Evolutionary conservation across 1,284 basidiomycete genomes (phyloP).

Genomic region (Boletus smithii): DNA sequence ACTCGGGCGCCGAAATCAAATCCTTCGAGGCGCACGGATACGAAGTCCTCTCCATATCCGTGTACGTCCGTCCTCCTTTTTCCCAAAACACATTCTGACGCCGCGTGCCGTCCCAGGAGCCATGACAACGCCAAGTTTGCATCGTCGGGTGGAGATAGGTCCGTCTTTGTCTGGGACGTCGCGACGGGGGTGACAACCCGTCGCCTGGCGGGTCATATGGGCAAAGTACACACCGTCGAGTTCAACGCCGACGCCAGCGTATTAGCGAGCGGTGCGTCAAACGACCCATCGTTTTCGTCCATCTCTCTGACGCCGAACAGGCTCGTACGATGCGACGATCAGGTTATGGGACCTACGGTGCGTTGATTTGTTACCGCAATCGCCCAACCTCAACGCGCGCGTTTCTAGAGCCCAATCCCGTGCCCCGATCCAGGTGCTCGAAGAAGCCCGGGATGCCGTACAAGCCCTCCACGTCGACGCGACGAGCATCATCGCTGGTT

Average conservation of each 20-base stretch:
- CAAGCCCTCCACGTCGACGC: slow-evolving; percentile 70
- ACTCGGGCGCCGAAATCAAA: slow-evolving; percentile 83
- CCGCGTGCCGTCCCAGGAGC: slow-evolving; percentile 48
- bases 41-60: slow-evolving; percentile 86
- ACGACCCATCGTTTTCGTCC: neutral
- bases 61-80: slow-evolving; percentile 58
- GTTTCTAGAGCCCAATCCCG: slow-evolving; percentile 68
- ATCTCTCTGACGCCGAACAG: slow-evolving; percentile 36
- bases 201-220: slow-evolving; percentile 83
- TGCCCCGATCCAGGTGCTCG: slow-evolving; percentile 84
- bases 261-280: slow-evolving; percentile 70
- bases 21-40: slow-evolving; percentile 88
- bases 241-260: slow-evolving; percentile 87
- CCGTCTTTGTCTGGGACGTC: slow-evolving; percentile 95
- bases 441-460: slow-evolving; percentile 88
- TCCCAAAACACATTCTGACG: too few relatives aligned
- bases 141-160: slow-evolving; percentile 90
- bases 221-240: slow-evolving; percentile 86
- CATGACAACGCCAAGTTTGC: slow-evolving; percentile 94
- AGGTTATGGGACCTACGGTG: slow-evolving; percentile 87
- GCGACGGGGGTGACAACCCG: slow-evolving; percentile 79
- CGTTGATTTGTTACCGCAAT: neutral
- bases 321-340: slow-evolving; percentile 85
- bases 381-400: neutral
- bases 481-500: slow-evolving; percentile 74